phyloP scores from a whole-genome alignment of 139 green algal species.

The Nannochloris sp. region DNA sequence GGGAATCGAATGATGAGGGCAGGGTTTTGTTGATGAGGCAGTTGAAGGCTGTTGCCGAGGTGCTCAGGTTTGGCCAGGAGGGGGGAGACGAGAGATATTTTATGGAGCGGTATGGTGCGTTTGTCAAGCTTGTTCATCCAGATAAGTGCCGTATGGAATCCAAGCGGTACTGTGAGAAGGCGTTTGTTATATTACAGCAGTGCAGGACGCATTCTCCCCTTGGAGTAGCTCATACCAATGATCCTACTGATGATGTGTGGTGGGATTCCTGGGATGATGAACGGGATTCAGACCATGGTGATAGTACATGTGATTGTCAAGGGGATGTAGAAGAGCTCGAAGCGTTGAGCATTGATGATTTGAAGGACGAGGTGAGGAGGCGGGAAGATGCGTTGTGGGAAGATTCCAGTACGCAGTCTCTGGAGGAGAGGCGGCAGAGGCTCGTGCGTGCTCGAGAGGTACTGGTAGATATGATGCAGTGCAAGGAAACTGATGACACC shows the following conservation, averaged over 20 bases:
- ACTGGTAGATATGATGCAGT: no score
- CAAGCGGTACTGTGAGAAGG: not conserved
- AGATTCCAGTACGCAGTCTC: no score
- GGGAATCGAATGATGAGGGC: no score
- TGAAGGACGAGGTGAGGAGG: constrained; percentile 13
- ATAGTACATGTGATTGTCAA: not conserved
- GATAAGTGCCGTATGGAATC: not conserved
- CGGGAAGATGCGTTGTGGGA: constrained; percentile 4
- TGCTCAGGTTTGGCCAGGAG: no score
- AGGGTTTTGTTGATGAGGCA: no score
- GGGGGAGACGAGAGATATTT: not conserved
- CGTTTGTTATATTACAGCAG: not conserved
- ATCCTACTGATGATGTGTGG: no score
- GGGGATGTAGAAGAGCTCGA: not conserved
- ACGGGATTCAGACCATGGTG: not conserved
- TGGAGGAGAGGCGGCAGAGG: no score
- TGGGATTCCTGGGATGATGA: no score
- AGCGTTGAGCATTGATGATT: constrained; percentile 7
- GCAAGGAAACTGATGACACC: no score
- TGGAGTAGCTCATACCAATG: not conserved
- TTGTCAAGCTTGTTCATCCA: not conserved
- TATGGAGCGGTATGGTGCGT: not conserved
- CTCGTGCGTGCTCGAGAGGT: no score
- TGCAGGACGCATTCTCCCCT: not conserved
- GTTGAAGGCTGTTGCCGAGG: no score